These are phyloP conservation scores for Kurtzmaniella fragi DNA, from an alignment of 805 yeast species.

Conservation along the genomic window DNA sequence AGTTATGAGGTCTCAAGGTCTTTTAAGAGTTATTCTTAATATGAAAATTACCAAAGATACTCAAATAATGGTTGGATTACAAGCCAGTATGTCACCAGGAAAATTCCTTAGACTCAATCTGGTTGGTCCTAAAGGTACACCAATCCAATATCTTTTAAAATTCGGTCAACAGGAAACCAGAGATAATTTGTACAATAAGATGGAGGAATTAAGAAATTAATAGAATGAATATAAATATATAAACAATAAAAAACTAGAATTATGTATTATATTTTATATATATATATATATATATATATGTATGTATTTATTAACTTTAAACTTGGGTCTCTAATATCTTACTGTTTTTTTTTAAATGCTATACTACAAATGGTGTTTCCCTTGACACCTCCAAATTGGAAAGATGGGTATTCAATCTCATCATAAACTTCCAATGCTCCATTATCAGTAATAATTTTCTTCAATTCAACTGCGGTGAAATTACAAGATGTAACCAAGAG, in stretches of 20 bases:
- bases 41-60: constrained; percentile 59
- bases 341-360: constrained; percentile 52
- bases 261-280: background rate
- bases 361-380: constrained; percentile 88
- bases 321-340: background rate
- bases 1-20: constrained; percentile 88
- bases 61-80: constrained; percentile 72
- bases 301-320: background rate
- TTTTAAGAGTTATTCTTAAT: constrained; percentile 77
- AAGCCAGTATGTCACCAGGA: constrained; percentile 77
- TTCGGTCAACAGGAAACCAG: constrained; percentile 61
- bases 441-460: constrained; percentile 44
- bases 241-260: background rate
- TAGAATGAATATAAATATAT: background rate
- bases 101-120: constrained; percentile 76
- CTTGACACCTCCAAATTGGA: constrained; percentile 82
- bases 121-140: constrained; percentile 56
- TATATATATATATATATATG: background rate
- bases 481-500: constrained; percentile 87
- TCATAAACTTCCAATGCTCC: constrained; percentile 54
- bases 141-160: constrained; percentile 79
- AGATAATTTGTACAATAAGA: constrained; percentile 49
- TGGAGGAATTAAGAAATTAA: constrained; percentile 25
- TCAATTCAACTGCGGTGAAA: constrained; percentile 78
- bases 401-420: constrained; percentile 69